These are phyloP conservation scores for Ulota crispa DNA, from an alignment of 225 moss, liverwort and hornwort species.

Conservation along the genomic window DNA sequence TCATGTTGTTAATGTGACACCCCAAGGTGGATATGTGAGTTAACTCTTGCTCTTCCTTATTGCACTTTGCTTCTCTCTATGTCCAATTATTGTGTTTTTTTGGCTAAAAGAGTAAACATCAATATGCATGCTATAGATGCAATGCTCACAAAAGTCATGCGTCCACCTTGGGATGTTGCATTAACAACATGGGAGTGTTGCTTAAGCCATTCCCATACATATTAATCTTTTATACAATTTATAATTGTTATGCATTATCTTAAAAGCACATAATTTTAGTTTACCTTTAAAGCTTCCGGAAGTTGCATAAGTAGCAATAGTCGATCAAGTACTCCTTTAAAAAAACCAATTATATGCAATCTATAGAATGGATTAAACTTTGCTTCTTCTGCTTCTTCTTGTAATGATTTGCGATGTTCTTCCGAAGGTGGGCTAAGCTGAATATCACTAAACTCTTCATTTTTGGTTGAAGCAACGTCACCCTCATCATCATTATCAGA, in stretches of 20 bases:
- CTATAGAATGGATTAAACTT: slow-evolving; percentile 27
- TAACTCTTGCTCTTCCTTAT: no score
- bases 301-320: slow-evolving; percentile 55
- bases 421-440: not conserved
- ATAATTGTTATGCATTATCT: not conserved
- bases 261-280: not conserved
- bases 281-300: slow-evolving; percentile 50
- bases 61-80: no score
- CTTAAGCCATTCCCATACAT: no score
- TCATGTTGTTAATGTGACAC: no score
- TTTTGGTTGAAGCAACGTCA: accelerated
- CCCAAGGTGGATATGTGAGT: no score
- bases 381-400: slow-evolving; percentile 19
- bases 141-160: no score
- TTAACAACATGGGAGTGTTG: no score
- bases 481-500: accelerated
- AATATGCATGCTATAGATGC: no score
- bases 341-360: slow-evolving; percentile 54
- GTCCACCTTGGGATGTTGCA: no score
- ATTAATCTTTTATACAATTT: no score
- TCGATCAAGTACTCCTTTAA: slow-evolving; percentile 60
- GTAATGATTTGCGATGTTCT: not conserved
- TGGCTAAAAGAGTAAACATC: no score
- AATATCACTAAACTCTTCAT: not conserved
- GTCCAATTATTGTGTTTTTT: no score